phyloP scores from a whole-genome alignment of 164 flowering plant genomes.

The Magnolia changhungtana region DNA sequence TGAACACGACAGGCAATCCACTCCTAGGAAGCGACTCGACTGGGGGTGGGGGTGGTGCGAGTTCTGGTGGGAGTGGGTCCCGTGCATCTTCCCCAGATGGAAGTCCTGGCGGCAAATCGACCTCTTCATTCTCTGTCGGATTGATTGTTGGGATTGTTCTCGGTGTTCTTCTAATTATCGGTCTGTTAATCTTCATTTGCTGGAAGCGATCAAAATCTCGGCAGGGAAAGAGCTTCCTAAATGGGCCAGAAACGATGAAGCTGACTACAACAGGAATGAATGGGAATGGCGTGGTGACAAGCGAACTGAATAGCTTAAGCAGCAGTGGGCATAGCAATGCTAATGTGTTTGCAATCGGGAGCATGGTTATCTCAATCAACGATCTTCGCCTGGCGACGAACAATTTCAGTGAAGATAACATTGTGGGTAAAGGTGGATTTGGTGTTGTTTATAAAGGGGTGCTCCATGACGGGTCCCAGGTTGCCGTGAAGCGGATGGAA shows the following conservation, averaged over 20 bases:
- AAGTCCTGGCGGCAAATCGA: background rate
- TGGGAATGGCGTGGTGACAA: slow-evolving; percentile 24
- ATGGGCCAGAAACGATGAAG: slow-evolving; percentile 14
- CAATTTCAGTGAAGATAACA: slow-evolving; percentile 37
- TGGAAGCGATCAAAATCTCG: slow-evolving; percentile 11
- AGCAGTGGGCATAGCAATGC: slow-evolving; percentile 27
- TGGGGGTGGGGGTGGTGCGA: slow-evolving; percentile 4
- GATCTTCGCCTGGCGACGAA: slow-evolving; percentile 45
- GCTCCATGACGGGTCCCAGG: slow-evolving; percentile 44
- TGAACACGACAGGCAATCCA: slow-evolving; percentile 36
- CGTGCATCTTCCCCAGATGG: background rate
- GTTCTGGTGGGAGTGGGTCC: slow-evolving; percentile 2
- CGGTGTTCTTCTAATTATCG: background rate
- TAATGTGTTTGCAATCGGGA: slow-evolving; percentile 34
- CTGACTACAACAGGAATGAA: slow-evolving; percentile 9
- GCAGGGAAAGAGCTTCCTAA: slow-evolving; percentile 6
- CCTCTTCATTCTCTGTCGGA: background rate
- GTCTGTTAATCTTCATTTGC: slow-evolving; percentile 2
- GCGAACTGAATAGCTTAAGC: slow-evolving; percentile 25
- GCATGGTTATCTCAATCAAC: slow-evolving; percentile 37
- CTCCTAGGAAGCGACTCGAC: slow-evolving; percentile 25
- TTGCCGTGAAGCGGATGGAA: slow-evolving; percentile 62
- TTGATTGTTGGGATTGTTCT: background rate
- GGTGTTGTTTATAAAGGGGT: slow-evolving; percentile 53
- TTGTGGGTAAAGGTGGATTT: slow-evolving; percentile 55